Percentiles rank a stretch among this genome's conserved stretches.
phyloP scores from a whole-genome alignment of 2,329 filamentous ascomycete genomes.

The Cercospora zeae-maydis region DNA sequence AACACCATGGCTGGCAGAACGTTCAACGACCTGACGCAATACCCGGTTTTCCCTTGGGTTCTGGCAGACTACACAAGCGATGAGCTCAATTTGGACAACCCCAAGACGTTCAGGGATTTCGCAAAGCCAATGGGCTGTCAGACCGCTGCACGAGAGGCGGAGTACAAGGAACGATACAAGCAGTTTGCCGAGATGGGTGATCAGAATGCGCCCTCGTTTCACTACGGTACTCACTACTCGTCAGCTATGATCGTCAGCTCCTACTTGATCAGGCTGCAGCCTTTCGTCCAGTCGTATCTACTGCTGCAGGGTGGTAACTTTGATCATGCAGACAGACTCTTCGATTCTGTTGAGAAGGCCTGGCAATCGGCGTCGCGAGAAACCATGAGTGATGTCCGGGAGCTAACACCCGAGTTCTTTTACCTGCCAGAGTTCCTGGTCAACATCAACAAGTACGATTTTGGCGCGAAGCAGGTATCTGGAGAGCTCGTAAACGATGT shows the following conservation, averaged over 20 bases:
- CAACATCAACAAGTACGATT: constrained; percentile 94
- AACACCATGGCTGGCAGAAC: constrained; percentile 96
- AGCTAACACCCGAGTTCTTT: constrained; percentile 95
- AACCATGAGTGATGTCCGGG: constrained; percentile 90
- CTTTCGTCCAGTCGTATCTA: constrained; percentile 93
- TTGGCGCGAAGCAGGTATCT: constrained; percentile 79
- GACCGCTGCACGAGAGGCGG: constrained; percentile 67
- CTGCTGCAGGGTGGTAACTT: constrained; percentile 93
- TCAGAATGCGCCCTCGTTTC: constrained; percentile 70
- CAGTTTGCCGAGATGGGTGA: constrained; percentile 90
- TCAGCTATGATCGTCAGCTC: constrained; percentile 98
- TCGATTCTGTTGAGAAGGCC: constrained; percentile 85
- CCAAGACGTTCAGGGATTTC: constrained; percentile 81
- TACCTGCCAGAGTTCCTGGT: constrained; percentile 90
- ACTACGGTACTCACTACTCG: constrained; percentile 98
- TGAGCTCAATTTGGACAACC: constrained; percentile 80
- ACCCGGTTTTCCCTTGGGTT: constrained; percentile 97
- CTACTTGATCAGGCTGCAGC: constrained; percentile 89
- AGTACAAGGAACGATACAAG: constrained; percentile 79
- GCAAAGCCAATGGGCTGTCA: constrained; percentile 97
- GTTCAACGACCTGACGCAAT: constrained; percentile 97
- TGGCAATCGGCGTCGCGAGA: constrained; percentile 87
- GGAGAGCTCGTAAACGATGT: constrained; percentile 80
- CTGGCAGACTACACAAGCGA: constrained; percentile 93
- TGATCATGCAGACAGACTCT: constrained; percentile 91